Conservation (phyloP, 768 basidiomycete genomes). For the Hericium coralloides region DNA sequence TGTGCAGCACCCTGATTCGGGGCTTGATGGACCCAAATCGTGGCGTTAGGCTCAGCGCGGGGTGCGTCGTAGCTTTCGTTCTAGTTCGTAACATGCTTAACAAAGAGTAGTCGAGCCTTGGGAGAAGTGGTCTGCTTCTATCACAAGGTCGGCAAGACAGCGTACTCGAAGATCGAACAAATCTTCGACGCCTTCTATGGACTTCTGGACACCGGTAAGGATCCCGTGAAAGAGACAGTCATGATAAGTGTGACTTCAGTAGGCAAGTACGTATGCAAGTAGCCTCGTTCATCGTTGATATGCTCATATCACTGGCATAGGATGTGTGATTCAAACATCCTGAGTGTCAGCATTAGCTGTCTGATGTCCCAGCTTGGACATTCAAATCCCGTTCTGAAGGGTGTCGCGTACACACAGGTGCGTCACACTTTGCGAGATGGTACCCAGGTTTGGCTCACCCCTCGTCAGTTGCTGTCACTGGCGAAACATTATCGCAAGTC, state of each 20-base stretch:
- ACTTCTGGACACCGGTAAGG: constrained; percentile 15
- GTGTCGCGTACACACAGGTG: constrained; percentile 61
- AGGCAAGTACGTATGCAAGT: constrained; percentile 27
- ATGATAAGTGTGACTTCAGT: constrained; percentile 53
- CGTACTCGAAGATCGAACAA: constrained; percentile 7
- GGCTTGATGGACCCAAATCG: constrained; percentile 8
- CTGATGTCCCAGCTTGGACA: constrained; percentile 61
- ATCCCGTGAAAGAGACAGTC: constrained; percentile 52
- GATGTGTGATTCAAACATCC: constrained; percentile 31
- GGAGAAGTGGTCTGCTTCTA: constrained; percentile 14
- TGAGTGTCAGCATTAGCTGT: constrained; percentile 51
- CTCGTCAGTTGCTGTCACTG: constrained; percentile 44
- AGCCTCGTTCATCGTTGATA: background rate
- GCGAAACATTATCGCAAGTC: constrained; percentile 50
- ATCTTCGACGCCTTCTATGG: constrained; percentile 13
- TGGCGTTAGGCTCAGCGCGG: constrained; percentile 12
- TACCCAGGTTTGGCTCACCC: constrained; percentile 5
- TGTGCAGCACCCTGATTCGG: background rate
- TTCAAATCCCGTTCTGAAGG: constrained; percentile 60
- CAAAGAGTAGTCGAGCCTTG: constrained; percentile 6
- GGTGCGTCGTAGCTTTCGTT: constrained; percentile 4
- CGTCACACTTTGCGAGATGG: constrained; percentile 14
- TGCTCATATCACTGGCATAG: no score
- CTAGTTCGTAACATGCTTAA: background rate
- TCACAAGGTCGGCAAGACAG: constrained; percentile 4